phyloP scores from a whole-genome alignment of 176 grass and related monocot genomes.

The Coix lacrymajobi region DNA sequence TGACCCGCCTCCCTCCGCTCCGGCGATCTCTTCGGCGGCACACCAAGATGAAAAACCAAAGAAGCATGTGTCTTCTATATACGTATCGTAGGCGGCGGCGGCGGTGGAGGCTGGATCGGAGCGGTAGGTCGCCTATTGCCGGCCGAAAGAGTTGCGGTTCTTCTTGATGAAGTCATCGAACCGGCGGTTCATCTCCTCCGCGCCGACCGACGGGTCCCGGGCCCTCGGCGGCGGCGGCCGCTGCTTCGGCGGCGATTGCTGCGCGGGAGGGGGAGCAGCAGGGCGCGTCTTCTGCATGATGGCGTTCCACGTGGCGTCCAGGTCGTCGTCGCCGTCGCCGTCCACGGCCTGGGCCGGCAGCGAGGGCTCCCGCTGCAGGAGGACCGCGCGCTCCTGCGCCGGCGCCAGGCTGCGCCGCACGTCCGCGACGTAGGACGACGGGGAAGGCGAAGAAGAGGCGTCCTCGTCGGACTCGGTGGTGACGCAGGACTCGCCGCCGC shows the following conservation, averaged over 20 bases:
- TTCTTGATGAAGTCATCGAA: constrained; percentile 92
- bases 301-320: constrained; percentile 81
- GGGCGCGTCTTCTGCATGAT: constrained; percentile 67
- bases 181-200: constrained; percentile 63
- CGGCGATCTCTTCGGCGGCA: constrained; percentile 35
- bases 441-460: neutral
- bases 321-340: constrained; percentile 41
- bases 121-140: constrained; percentile 5
- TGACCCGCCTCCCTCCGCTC: constrained; percentile 26
- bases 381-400: neutral
- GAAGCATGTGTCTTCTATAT: neutral
- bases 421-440: neutral
- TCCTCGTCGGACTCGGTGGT: constrained; percentile 53
- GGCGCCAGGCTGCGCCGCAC: constrained; percentile 12
- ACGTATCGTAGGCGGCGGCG: constrained; percentile 15
- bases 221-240: constrained; percentile 7
- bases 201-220: constrained; percentile 35
- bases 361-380: neutral
- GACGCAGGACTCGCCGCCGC: constrained; percentile 55
- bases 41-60: constrained; percentile 30
- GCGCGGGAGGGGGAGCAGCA: neutral
- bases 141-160: constrained; percentile 53
- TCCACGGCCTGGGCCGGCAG: neutral
- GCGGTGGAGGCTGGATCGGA: neutral
- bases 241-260: neutral